Evolutionary conservation across 768 basidiomycete genomes (phyloP), one percentile per base, ranked within the genome.

Genomic region (Imleria badia): DNA sequence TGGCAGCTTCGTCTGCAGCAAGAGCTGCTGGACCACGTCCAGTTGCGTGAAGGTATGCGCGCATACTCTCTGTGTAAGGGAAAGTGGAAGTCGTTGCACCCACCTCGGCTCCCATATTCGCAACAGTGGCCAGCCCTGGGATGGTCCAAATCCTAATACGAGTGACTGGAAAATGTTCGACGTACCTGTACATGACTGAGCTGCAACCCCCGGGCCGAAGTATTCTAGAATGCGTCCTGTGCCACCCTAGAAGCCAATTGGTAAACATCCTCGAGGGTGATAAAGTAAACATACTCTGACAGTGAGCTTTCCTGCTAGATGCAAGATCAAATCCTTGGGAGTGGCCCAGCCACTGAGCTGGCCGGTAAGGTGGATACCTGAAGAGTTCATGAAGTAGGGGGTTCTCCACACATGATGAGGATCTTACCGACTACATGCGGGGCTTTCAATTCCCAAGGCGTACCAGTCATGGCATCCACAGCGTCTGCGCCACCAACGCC

Each of bases 31-130:
- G 83, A 38, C 81, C 84, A 52, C 97, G 86, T 45, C 92, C 87
- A 10, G 97, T 99, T 19, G 94, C 94, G 59, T 82, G 78, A 30
- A 99, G 83, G 73, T 98, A 99, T 34, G 83, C 78, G 31, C 85
- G 81, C 96, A 98, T 98, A 64, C 84, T 84, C 17, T 82, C 73
- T 15, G 93, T 94, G 73, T 98, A 99, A 6, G 96, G 95, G 81
- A 99, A 99, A 7, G 90, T 93, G 1, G 95, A 96, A 0, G 97
- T 98, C 1, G 97, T 99, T n/a, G 97, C 97, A 36, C 97, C 97
- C n/a, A 98, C 95, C 77, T 99, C 97, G 13, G 97, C 97, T 47
- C 97, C 97, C 97, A 98, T 99, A 73, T 99, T 98, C 41, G 92
- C 89, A 51, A 99, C 89, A 2, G 97, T 98, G 2, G 96, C 97